These are phyloP conservation scores for Lipomyces anomalus DNA, from an alignment of 805 yeast genomes.

Conservation along the genomic window DNA sequence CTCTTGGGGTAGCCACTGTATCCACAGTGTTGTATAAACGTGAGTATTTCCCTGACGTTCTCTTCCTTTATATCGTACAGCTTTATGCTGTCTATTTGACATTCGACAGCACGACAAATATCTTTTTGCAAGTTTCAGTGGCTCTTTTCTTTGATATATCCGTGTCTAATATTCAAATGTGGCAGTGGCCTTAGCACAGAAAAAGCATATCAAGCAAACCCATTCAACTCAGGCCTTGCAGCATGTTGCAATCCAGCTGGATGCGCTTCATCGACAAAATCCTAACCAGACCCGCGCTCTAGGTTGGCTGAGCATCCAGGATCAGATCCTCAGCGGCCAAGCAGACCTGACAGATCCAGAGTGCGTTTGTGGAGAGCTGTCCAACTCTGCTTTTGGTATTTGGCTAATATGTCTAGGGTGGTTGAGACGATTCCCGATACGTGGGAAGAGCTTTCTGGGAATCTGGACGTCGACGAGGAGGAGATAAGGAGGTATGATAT, in stretches of 20 bases:
- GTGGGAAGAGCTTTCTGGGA: constrained; percentile 13
- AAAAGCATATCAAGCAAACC: constrained; percentile 3
- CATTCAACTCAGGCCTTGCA: constrained; percentile 18
- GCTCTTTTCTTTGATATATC: too few relatives aligned
- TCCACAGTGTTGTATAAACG: neutral
- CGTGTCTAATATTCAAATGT: too few relatives aligned
- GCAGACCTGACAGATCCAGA: constrained; percentile 8
- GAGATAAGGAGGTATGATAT: neutral
- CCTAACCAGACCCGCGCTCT: neutral
- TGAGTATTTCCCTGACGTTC: neutral
- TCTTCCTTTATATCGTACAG: too few relatives aligned
- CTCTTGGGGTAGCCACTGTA: neutral
- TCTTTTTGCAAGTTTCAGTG: too few relatives aligned
- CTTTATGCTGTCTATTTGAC: too few relatives aligned
- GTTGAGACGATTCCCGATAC: constrained; percentile 13
- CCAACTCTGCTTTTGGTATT: too few relatives aligned
- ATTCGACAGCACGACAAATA: too few relatives aligned
- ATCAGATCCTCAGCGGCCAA: constrained; percentile 9
- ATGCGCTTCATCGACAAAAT: constrained; percentile 5
- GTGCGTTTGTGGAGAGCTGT: too few relatives aligned
- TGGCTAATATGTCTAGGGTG: constrained; percentile 2
- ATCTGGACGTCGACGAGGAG: neutral
- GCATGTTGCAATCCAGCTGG: constrained; percentile 20
- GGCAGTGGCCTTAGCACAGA: constrained; percentile 10
- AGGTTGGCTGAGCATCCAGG: constrained; percentile 1